Evolutionary conservation across 441 rosid species (phyloP).

Genomic region (Isatis lusitanica): DNA sequence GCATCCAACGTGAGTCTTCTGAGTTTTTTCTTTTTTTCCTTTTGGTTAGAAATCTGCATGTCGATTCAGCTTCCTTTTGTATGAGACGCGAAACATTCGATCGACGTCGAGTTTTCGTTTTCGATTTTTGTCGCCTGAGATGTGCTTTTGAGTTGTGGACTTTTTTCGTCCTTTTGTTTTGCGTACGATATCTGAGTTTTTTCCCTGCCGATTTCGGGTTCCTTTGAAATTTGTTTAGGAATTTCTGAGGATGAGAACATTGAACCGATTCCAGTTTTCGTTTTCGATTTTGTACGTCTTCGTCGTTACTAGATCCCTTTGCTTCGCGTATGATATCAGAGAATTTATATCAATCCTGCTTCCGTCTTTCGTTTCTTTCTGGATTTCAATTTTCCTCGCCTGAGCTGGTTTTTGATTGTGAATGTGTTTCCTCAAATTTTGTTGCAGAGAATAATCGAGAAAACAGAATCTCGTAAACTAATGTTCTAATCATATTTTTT

Average conservation of each 20-base stretch:
- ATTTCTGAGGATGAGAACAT: background rate
- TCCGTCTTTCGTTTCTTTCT: no score
- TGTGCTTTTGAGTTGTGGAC: background rate
- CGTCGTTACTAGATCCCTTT: background rate
- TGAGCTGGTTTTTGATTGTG: background rate
- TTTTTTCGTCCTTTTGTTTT: background rate
- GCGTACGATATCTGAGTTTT: background rate
- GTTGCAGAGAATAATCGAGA: background rate
- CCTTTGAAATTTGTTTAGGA: background rate
- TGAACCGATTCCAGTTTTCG: background rate
- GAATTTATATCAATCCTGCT: no score
- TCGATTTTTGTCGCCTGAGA: background rate
- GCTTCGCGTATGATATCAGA: background rate
- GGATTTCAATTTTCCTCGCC: background rate
- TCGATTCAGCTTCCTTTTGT: slow-evolving; percentile 5
- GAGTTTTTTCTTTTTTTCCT: background rate
- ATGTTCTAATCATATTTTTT: background rate
- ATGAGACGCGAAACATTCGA: background rate
- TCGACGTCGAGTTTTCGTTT: background rate
- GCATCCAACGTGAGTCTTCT: slow-evolving; percentile 7
- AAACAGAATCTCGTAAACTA: background rate
- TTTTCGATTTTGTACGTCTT: background rate
- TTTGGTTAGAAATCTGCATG: background rate
- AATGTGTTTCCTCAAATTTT: background rate
- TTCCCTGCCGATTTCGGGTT: background rate